These are phyloP conservation scores for Fusarium sp. DNA, from an alignment of 2,329 filamentous ascomycete species.

Conservation along the genomic window DNA sequence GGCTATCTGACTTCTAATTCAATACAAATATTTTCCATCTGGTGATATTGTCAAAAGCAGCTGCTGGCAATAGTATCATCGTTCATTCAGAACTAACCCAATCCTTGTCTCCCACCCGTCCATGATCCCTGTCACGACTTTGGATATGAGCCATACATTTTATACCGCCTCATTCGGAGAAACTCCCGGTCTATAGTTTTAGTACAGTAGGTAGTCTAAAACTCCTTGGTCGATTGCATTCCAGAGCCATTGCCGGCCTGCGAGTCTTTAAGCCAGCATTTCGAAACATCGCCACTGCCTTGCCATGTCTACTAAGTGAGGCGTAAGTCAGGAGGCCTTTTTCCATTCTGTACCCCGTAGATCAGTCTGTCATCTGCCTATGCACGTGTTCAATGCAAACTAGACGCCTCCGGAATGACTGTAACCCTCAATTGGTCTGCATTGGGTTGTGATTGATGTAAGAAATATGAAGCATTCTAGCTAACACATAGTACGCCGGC, in stretches of 20 bases:
- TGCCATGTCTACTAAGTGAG: constrained; percentile 17
- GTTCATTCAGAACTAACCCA: not conserved
- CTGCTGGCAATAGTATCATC: not conserved
- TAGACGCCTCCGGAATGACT: not conserved
- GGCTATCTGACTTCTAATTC: not conserved
- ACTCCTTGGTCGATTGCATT: not conserved
- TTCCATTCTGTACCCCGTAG: not conserved
- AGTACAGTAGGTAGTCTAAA: not conserved
- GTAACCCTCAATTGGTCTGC: not conserved
- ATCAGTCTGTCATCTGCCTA: not conserved
- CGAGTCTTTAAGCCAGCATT: not conserved
- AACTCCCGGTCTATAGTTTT: not conserved
- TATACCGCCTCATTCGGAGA: constrained; percentile 18
- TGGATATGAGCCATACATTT: constrained; percentile 15
- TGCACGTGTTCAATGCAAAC: not conserved
- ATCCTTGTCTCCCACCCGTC: constrained; percentile 14
- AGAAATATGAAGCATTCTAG: not conserved
- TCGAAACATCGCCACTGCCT: not conserved
- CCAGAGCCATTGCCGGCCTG: not conserved
- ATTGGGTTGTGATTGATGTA: not conserved
- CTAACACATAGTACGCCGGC: not conserved
- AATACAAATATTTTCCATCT: not conserved
- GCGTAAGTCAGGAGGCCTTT: not conserved
- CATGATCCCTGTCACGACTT: constrained; percentile 9
- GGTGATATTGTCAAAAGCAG: constrained; percentile 1